Evolutionary conservation across 2,329 filamentous ascomycete species (phyloP), one percentile per base, ranked within the genome.

Genomic region (Conoideocrella luteorostrata): DNA sequence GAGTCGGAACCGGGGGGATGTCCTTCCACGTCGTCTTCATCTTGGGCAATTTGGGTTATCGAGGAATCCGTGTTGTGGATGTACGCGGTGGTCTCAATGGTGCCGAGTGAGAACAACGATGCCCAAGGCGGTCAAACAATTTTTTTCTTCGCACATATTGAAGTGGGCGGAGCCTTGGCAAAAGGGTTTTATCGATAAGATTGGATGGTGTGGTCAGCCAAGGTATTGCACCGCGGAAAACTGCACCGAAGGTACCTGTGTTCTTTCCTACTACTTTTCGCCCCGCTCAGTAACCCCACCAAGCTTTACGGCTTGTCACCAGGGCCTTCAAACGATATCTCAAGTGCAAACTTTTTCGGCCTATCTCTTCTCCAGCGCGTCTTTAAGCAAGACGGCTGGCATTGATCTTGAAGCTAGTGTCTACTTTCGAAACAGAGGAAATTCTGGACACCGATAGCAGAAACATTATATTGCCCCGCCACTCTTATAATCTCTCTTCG

Each of bases 1-100:
- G 84, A 59, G 87, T 94, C 46, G 91, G 91, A 53, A 95, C 88
- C 53, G 88, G 88, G 50, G 86, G 83, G 57, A 94, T 94, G 62
- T 86, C 82, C 64, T 83, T 84, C 79, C 79, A 83, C 44, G 76
- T 79, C 50, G 73, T 77, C 71, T 77, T 78, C 74, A 78, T 78
- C 44, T 51, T 68, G 70, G 65, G 58, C 59, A 54, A 59, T 44
- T 17, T 44, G 38, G 39, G 32, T 22, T 47, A 20, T 41, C 30
- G 13, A 39, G 5, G 30, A 22, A 18, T 26, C 35, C 15, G 44
- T 21, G 41, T 28, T 36, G 34, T 33, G 21, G 7, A 36, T 44
- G 44, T 42, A 38, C 45, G 44, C 45, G 44, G 44, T 26, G 51
- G 20, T n/a, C 15, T 38, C 21, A 26, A 36, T 32, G 17, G 37